phyloP scores from a whole-genome alignment of 1,139 yeast species.

The Taphrina betulina region DNA sequence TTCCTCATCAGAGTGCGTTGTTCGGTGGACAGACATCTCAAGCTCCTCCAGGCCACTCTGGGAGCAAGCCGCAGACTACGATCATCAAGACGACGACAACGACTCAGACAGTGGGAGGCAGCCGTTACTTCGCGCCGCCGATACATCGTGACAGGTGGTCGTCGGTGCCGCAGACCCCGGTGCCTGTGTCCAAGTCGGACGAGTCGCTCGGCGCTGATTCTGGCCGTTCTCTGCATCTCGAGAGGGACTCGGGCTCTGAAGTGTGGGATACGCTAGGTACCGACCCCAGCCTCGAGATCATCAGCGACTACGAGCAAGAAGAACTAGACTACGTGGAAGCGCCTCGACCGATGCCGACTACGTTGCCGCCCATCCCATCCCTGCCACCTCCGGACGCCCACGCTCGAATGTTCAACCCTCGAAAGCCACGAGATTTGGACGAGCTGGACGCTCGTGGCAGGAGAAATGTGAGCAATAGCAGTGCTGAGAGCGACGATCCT shows the following conservation, averaged over 20 bases:
- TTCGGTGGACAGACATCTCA: neutral
- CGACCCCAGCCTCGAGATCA: conserved; percentile 13
- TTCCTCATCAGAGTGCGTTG: neutral
- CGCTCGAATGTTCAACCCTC: neutral
- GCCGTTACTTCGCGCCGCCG: no score
- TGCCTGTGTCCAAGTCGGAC: no score
- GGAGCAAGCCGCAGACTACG: neutral
- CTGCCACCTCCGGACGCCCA: conserved; percentile 15
- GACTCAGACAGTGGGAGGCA: conserved; percentile 11
- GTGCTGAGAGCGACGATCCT: conserved; percentile 11
- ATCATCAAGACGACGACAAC: conserved; percentile 10
- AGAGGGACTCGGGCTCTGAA: neutral
- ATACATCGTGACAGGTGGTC: no score
- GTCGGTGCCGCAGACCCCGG: no score
- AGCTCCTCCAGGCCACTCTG: neutral
- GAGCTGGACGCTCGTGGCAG: conserved; percentile 3
- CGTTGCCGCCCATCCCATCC: conserved; percentile 25
- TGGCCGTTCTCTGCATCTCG: neutral
- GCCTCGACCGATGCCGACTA: conserved; percentile 10
- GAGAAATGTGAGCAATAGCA: conserved; percentile 4
- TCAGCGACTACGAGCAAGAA: conserved; percentile 7
- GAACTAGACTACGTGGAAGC: conserved; percentile 3
- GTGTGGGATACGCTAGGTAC: conserved; percentile 3
- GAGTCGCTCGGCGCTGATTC: no score
- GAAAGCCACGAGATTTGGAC: neutral